Percentiles rank a stretch among this genome's conserved stretches.
These are phyloP conservation scores for Cryptomeria japonica DNA, from an alignment of 75 land plant species.

Conservation along the genomic window DNA sequence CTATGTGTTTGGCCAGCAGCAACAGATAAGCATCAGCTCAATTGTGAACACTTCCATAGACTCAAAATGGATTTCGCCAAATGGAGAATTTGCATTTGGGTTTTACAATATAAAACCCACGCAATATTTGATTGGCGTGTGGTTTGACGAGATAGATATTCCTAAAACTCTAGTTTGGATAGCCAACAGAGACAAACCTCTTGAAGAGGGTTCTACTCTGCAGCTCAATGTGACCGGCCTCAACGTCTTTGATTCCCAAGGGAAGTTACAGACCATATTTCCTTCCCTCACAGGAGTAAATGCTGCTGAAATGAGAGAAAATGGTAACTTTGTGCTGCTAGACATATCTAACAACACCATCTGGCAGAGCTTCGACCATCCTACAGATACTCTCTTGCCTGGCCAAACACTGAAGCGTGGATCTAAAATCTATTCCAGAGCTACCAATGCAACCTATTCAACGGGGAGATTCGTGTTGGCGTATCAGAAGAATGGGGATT, in stretches of 20 bases:
- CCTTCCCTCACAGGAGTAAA: neutral
- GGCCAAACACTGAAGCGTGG: slow-evolving; percentile 16
- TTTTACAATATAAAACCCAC: slow-evolving; percentile 11
- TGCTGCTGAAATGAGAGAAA: slow-evolving; percentile 26
- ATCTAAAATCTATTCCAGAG: slow-evolving; percentile 18
- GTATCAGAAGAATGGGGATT: slow-evolving; percentile 19
- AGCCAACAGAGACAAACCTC: slow-evolving; percentile 23
- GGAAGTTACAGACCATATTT: slow-evolving; percentile 14
- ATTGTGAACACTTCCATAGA: neutral
- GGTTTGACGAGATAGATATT: slow-evolving; percentile 21
- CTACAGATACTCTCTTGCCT: slow-evolving; percentile 29
- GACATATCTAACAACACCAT: neutral
- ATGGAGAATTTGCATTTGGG: slow-evolving; percentile 45
- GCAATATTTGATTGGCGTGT: slow-evolving; percentile 28
- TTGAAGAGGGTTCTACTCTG: slow-evolving; percentile 12
- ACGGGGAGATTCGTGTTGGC: slow-evolving; percentile 15
- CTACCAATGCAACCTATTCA: slow-evolving; percentile 34
- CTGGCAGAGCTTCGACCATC: slow-evolving; percentile 57
- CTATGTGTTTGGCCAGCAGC: neutral
- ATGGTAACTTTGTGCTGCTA: slow-evolving; percentile 39
- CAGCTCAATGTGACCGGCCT: slow-evolving; percentile 13
- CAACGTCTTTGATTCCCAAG: neutral
- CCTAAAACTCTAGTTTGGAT: slow-evolving; percentile 43
- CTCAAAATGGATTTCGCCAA: slow-evolving; percentile 26
- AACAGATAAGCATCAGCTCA: slow-evolving; percentile 15